Evolutionary conservation across 2,329 filamentous ascomycete species (phyloP).

Genomic region (Fusarium sp.): DNA sequence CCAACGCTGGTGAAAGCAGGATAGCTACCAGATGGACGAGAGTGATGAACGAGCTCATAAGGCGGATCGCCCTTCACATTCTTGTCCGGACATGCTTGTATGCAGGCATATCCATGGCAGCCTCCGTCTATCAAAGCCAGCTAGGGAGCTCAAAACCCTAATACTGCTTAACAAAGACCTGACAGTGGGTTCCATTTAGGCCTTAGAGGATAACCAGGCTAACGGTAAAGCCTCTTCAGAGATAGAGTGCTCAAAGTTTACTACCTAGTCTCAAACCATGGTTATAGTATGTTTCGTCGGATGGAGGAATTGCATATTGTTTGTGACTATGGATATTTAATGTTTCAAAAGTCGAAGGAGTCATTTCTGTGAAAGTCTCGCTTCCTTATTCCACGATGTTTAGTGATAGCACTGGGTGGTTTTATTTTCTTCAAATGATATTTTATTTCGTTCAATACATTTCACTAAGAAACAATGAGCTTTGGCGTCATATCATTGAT

Average conservation of each 20-base stretch:
- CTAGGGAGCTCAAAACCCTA: background rate
- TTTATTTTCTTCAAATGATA: background rate
- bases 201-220: too few relatives aligned
- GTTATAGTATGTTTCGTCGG: background rate
- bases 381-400: too few relatives aligned
- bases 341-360: background rate
- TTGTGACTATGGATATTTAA: background rate
- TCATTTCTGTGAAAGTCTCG: too few relatives aligned
- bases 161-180: background rate
- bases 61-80: too few relatives aligned
- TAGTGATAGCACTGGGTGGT: accelerated
- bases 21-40: background rate
- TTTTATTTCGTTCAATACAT: background rate
- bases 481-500: too few relatives aligned
- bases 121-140: background rate
- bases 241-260: background rate
- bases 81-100: background rate
- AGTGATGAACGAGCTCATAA: background rate
- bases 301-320: background rate
- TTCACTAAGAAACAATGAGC: background rate
- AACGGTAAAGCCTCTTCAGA: background rate
- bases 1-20: background rate
- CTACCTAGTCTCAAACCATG: background rate
- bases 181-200: background rate
- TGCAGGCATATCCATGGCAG: too few relatives aligned